phyloP scores from a whole-genome alignment of 225 moss, liverwort and hornwort genomes.

The Neckera pumila region DNA sequence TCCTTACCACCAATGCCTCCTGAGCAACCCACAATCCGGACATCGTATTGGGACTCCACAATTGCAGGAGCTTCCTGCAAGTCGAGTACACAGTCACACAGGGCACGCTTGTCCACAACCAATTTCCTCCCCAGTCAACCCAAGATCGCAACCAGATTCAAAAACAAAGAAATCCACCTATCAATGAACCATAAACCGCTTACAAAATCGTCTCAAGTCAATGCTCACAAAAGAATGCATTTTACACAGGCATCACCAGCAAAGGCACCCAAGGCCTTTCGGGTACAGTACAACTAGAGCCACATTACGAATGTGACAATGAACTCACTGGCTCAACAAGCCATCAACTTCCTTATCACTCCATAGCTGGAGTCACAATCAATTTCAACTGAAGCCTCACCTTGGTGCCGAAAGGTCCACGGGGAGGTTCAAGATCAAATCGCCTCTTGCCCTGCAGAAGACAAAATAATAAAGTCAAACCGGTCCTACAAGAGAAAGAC shows the following conservation, averaged over 20 bases:
- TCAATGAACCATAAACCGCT: background rate
- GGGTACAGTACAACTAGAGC: background rate
- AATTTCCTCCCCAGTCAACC: background rate
- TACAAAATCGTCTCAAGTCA: background rate
- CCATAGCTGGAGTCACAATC: background rate
- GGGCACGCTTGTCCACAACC: background rate
- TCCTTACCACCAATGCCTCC: slow-evolving; percentile 75
- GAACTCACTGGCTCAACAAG: background rate
- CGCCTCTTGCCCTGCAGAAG: slow-evolving; percentile 44
- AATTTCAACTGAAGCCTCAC: slow-evolving; percentile 2
- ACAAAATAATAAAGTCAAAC: background rate
- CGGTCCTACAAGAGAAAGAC: background rate
- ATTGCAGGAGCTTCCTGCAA: slow-evolving; percentile 66
- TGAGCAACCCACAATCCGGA: slow-evolving; percentile 88
- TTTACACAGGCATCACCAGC: background rate
- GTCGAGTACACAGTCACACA: background rate
- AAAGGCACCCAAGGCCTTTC: background rate
- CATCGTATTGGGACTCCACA: slow-evolving; percentile 78
- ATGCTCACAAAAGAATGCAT: no score
- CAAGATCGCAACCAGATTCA: background rate
- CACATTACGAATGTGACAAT: background rate
- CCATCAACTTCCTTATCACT: background rate
- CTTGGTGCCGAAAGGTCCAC: slow-evolving; percentile 60
- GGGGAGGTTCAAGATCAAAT: slow-evolving; percentile 55
- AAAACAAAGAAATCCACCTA: background rate